Evolutionary conservation across 1,139 yeast species (phyloP).

Genomic region (Wickerhamomyces sp.): DNA sequence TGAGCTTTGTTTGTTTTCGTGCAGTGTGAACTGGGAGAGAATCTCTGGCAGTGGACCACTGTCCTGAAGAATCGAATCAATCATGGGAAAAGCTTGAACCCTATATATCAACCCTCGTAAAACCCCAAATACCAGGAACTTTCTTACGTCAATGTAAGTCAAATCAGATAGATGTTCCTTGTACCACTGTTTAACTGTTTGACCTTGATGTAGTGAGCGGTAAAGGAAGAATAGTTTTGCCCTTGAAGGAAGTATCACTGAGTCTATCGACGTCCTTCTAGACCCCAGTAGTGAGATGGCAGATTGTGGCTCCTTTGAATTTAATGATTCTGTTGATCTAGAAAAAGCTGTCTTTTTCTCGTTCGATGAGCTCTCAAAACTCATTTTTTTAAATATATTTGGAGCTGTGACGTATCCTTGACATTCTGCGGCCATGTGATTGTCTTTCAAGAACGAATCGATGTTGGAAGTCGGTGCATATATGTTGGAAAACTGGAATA

Average conservation of each 20-base stretch:
- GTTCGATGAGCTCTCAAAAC: constrained; percentile 17
- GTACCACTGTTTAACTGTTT: constrained; percentile 78
- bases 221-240: constrained; percentile 70
- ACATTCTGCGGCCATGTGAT: constrained; percentile 74
- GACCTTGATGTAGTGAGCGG: constrained; percentile 74
- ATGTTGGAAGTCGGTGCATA: constrained; percentile 87
- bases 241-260: constrained; percentile 50
- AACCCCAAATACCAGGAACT: constrained; percentile 85
- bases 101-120: constrained; percentile 78
- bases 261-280: constrained; percentile 8
- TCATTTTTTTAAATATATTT: constrained; percentile 21
- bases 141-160: constrained; percentile 66
- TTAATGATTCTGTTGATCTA: neutral
- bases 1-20: neutral
- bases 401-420: constrained; percentile 66
- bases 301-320: constrained; percentile 2
- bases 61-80: constrained; percentile 22
- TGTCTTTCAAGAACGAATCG: constrained; percentile 58
- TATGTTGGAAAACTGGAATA: constrained; percentile 82
- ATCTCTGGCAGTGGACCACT: constrained; percentile 5
- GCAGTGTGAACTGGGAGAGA: constrained; percentile 1
- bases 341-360: neutral
- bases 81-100: constrained; percentile 70
- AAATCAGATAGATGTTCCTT: constrained; percentile 54
- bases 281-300: constrained; percentile 10